Evolutionary conservation across 164 flowering plant species (phyloP), one percentile per base, ranked within the genome.

Genomic region (Houttuynia cordata): DNA sequence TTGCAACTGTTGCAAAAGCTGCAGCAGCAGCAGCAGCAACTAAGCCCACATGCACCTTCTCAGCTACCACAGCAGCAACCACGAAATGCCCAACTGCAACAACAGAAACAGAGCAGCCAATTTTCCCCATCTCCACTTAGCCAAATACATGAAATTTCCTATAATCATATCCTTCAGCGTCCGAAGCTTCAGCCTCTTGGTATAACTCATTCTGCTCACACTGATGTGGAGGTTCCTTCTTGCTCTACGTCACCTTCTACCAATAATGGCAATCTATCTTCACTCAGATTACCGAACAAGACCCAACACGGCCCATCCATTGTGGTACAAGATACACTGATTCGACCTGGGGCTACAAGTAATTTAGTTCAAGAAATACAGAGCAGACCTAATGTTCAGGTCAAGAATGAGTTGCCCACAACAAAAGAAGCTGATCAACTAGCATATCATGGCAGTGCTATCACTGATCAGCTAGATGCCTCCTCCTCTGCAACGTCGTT

Each of bases 211-310:
- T 85, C 94, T 49, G 78, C 73, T 34, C 76, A 70, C 47, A 80
- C 88, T 6, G 88, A 92, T 68, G 89, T 83, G 24, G 96, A 85
- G 64, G 81, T 83, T 53, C 93, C 88, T 37, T 92, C 98, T 63
- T 87, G 91, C 69, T 87, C 96, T 49, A 83, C 91, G 42, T 85
- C 98, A 18, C 91, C 96, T 59, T 85, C 92, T 34, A 72, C 92
- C 37, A 81, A 77, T 65, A 86, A 82, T 62, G 76, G 79, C 71
- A 87, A 78, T 59, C 65, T 79, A 51, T 70, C 86, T 5, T 77
- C 80, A 24, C 62, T 83, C 42, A 83, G 72, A 64, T 73, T 84
- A 64, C 54, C 74, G 25, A 81, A 75, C 70, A 80, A 76, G 71
- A 82, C 64, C 68, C 85, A 77, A 54, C 81, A 74, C 61, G 76